phyloP scores from a whole-genome alignment of 2,329 filamentous ascomycete species.

The Colletotrichum horii region DNA sequence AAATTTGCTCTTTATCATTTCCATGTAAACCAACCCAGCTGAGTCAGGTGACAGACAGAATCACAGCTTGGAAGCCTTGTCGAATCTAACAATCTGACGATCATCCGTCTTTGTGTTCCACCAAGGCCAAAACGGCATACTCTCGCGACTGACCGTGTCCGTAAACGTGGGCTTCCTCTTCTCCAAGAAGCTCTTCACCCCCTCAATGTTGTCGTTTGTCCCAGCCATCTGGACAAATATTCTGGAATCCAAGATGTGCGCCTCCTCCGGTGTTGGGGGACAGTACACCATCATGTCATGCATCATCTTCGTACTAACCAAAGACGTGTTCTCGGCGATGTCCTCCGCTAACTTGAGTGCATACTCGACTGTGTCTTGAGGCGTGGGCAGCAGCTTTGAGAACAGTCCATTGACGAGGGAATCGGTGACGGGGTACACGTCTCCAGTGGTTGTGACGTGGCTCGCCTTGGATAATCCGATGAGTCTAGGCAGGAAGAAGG shows the following conservation, averaged over 20 bases:
- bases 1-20: fast-evolving
- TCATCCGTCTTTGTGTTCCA: neutral
- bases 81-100: neutral
- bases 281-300: neutral
- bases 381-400: neutral
- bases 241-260: slow-evolving; percentile 72
- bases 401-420: neutral
- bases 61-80: neutral
- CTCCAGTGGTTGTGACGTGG: neutral
- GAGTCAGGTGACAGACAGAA: too few relatives aligned
- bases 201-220: slow-evolving; percentile 68
- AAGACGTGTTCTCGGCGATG: neutral
- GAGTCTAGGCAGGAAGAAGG: slow-evolving; percentile 57
- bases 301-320: neutral
- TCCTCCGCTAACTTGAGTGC: neutral
- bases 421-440: neutral
- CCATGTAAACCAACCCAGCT: too few relatives aligned
- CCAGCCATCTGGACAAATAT: slow-evolving; percentile 66
- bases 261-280: slow-evolving; percentile 53
- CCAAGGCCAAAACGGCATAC: neutral
- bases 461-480: neutral
- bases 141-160: neutral
- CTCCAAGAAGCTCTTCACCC: slow-evolving; percentile 71
- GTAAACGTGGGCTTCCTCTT: slow-evolving; percentile 69
- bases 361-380: neutral